These are phyloP conservation scores for Botrytis squamosa DNA, from an alignment of 2,329 filamentous ascomycete genomes.

Conservation along the genomic window DNA sequence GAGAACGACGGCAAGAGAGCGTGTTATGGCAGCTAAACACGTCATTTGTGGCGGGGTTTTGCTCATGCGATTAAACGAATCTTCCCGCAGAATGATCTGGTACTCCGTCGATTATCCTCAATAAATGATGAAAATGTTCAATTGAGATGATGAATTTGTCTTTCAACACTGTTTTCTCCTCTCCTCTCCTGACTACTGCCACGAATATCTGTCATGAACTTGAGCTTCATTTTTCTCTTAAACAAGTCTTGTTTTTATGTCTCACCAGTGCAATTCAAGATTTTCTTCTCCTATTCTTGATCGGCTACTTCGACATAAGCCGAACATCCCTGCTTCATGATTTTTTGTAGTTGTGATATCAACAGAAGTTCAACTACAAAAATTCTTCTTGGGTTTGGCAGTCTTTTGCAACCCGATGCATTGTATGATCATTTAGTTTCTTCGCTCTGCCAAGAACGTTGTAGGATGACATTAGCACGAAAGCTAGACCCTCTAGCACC, in stretches of 20 bases:
- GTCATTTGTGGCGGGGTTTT: fast-evolving
- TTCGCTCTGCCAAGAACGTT: neutral
- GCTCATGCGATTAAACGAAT: neutral
- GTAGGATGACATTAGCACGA: neutral
- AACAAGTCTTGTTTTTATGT: neutral
- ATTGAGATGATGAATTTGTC: neutral
- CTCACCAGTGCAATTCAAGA: neutral
- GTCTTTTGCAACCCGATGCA: neutral
- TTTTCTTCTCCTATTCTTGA: neutral
- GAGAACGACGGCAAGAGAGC: neutral
- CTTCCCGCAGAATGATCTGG: neutral
- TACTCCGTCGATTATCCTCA: neutral
- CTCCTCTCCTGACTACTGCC: neutral
- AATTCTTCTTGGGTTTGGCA: neutral
- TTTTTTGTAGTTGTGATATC: neutral
- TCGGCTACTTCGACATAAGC: neutral
- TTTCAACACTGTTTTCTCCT: neutral
- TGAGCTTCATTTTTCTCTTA: neutral
- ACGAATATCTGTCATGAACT: neutral
- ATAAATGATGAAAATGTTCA: neutral
- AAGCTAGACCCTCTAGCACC: neutral
- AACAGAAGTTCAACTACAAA: neutral
- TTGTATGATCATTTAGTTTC: neutral
- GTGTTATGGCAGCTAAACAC: neutral
- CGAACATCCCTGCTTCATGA: neutral